A percentile compares a stretch with the other conserved stretches of the same genome.
Evolutionary conservation across 2,329 filamentous ascomycete genomes (phyloP).

Genomic region (Exophiala bonariae): DNA sequence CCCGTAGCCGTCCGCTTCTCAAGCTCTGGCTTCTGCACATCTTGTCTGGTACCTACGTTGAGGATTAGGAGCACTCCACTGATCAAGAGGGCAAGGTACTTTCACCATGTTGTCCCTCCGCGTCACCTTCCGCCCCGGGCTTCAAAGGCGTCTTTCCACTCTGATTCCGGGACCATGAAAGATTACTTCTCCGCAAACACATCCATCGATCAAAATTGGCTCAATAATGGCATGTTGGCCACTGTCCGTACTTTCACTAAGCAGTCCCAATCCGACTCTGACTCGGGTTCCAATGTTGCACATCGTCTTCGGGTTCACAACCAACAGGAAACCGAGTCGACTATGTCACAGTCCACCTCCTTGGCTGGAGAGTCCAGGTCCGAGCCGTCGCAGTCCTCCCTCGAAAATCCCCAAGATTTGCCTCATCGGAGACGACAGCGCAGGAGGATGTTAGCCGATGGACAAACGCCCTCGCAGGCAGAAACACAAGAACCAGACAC

Average conservation of each 20-base stretch:
- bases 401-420: conserved; percentile 8
- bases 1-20: conserved; percentile 20
- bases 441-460: conserved; percentile 4
- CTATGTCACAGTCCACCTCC: not conserved
- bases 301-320: not conserved
- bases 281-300: not conserved
- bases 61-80: too few relatives aligned
- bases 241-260: conserved; percentile 17
- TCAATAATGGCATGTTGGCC: conserved; percentile 27
- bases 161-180: conserved; percentile 25
- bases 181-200: conserved; percentile 31
- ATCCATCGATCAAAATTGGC: conserved; percentile 28
- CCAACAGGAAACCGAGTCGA: not conserved
- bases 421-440: conserved; percentile 26
- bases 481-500: conserved; percentile 15
- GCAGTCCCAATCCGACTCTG: not conserved
- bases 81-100: too few relatives aligned
- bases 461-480: too few relatives aligned
- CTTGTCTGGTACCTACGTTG: conserved; percentile 13
- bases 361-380: not conserved
- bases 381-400: not conserved
- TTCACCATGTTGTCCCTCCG: too few relatives aligned
- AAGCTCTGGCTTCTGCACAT: conserved; percentile 16
- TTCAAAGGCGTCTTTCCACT: conserved; percentile 10
- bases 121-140: not conserved